Evolutionary conservation across 1,284 basidiomycete genomes (phyloP), one percentile per base, ranked within the genome.

Genomic region (Laetiporus sulphureus): DNA sequence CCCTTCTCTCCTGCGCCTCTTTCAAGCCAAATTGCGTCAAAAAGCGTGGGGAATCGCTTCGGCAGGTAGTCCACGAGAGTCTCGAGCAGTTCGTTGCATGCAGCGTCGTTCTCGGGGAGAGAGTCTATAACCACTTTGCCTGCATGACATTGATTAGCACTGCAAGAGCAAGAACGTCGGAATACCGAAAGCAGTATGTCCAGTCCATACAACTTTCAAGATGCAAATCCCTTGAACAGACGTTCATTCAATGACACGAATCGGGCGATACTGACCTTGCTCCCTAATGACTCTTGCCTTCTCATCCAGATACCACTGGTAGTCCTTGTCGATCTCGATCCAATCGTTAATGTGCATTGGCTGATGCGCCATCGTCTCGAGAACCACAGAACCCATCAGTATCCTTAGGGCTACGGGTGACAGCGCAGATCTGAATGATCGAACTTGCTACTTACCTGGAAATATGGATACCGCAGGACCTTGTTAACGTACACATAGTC

Each of bases 301-400:
- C 51, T 64, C 56, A 31, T 57, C 55, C n/a, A 67, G 52, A 47
- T 68, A 67, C 59, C 58, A 60, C 42, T 51, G 41, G 48, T 65
- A 65, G 36, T 65, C 58, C 36, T 59, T 59, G 53, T 67, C 66
- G 19, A 68, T 62, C 50, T 69, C 67, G 20, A 69, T 68, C 67
- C 67, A 69, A 45, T 69, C 49, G 37, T 68, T 63, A 25, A 58
- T 51, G 19, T 64, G 54, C 63, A 69, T 67, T 0, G 65, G 63
- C 47, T 67, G 66, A 39, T 69, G 67, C 2, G 63, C 54, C 62
- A 64, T 64, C 7, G 63, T 64, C 59, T 63, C 40, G 12, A 15
- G 16, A 7, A 40, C 11, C 5, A 12, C 24, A 5, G 4, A 19
- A 1, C 16, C 35, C 42, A 40, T 23, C 38, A 24, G 32, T 16